Base-by-base conservation (phyloP, 345 rosid genomes). In the Raphanus raphanistrum region DNA sequence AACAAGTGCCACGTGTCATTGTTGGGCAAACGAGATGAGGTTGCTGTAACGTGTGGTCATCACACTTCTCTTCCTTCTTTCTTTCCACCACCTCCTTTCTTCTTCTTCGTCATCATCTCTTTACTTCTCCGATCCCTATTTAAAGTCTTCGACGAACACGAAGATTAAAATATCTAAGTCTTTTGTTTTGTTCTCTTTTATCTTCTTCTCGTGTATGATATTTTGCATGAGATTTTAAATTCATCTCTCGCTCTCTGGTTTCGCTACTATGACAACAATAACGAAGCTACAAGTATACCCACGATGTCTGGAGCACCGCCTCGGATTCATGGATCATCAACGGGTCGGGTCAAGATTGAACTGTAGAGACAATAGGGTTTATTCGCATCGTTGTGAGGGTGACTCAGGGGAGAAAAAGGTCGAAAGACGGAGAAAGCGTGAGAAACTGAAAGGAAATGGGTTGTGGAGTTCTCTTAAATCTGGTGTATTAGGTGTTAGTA, bases 41-140 rank as follows among this genome's bases (percentile, higher is more conserved):
- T 90, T 85, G 84, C 95, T 78, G 75, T 80, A 90, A 88, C 95
- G 92, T 88, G 93, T 88, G 97, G 95, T 83, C 90, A 74, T 86
- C 97, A 88, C 97, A 85, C 86, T 83, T 66, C 71, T 67, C 84
- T 72, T 79, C 43, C 83, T 76, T 35, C 41, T 35, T 35, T 33
- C 66, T 57, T 4, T 15, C 70, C 36, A 3, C 80, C 65, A 55
- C 69, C 45, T 33, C 67, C 67, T 15, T 66, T 55, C 48, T 25
- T 60, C 72, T 29, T 61, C 80, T 11, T 74, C 75, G 32, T 63
- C 63, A 38, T 68, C 25, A 64, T 68, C 73, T 43, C 27, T 5
- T 15, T 33, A 25, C n/a, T 61, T 52, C 66, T 65, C 52, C 36
- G 60, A 36, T 78, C 61, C 48, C 10, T 25, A 72, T 79, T 79